These are phyloP conservation scores for Cochlearia excelsa DNA, from an alignment of 345 rosid genomes.

Conservation along the genomic window DNA sequence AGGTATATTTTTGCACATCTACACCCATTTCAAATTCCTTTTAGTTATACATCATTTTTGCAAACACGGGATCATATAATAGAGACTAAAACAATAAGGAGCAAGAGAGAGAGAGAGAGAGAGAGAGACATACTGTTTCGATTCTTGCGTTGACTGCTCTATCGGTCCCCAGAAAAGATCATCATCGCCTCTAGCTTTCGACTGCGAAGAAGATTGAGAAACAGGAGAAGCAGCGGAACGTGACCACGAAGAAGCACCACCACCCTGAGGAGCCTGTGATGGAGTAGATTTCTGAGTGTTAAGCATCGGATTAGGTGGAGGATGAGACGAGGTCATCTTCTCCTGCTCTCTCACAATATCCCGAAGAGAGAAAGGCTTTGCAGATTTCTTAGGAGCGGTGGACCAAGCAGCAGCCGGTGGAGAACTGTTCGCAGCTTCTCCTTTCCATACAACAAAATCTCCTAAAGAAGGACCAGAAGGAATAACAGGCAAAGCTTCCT, in stretches of 20 bases:
- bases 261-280: conserved; percentile 43
- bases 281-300: conserved; percentile 56
- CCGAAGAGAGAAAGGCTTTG: conserved; percentile 72
- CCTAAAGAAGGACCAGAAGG: conserved; percentile 95
- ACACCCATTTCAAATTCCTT: no score
- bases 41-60: not conserved
- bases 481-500: conserved; percentile 68
- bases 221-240: conserved; percentile 57
- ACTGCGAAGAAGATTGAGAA: conserved; percentile 51
- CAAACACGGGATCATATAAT: conserved; percentile 4
- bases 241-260: conserved; percentile 48
- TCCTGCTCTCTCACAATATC: conserved; percentile 93
- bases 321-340: conserved; percentile 54
- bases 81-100: conserved; percentile 9
- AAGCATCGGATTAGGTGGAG: conserved; percentile 47
- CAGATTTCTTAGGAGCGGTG: conserved; percentile 54
- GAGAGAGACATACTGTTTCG: conserved; percentile 58
- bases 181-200: conserved; percentile 70
- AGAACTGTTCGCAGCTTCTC: conserved; percentile 51
- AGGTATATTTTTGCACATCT: no score
- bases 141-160: conserved; percentile 71
- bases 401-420: conserved; percentile 88
- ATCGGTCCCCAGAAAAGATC: conserved; percentile 96
- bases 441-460: conserved; percentile 94
- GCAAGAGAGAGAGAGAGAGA: conserved; percentile 4